Percentiles rank a stretch among this genome's conserved stretches.
Evolutionary conservation across 75 land plant genomes (phyloP).

Genomic region (Pinus taeda): DNA sequence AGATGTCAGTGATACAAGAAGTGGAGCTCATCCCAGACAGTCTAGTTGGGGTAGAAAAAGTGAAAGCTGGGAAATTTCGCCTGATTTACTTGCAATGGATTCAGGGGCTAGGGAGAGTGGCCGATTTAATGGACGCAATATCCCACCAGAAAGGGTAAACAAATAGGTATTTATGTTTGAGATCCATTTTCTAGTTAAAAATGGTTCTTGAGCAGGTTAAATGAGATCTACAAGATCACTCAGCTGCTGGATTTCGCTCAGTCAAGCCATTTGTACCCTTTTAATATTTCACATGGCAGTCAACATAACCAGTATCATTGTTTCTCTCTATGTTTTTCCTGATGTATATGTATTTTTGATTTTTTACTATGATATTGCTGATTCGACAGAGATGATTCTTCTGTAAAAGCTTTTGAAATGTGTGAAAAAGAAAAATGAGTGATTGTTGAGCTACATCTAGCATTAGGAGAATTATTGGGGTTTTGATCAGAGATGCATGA

Average conservation of each 20-base stretch:
- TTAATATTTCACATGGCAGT: background rate
- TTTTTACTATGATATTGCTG: background rate
- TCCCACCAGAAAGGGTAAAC: background rate
- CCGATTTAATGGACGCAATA: conserved; percentile 4
- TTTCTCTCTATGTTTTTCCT: background rate
- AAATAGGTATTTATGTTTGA: background rate
- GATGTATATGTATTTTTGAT: background rate
- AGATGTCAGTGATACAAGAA: conserved; percentile 10
- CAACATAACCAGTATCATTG: background rate
- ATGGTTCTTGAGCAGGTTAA: background rate
- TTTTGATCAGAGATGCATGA: background rate
- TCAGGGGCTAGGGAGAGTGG: conserved; percentile 27
- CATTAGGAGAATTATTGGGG: background rate
- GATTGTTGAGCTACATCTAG: background rate
- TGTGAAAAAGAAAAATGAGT: background rate
- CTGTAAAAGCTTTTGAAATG: background rate
- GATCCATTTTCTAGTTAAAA: conserved; percentile 1
- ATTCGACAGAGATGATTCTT: background rate
- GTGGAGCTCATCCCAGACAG: conserved; percentile 18
- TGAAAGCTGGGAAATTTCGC: conserved; percentile 50
- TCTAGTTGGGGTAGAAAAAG: conserved; percentile 51
- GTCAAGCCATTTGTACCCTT: background rate
- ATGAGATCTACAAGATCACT: background rate
- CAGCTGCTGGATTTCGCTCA: background rate
- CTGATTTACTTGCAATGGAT: conserved; percentile 29